Evolutionary conservation across 1,284 basidiomycete species (phyloP).

Genomic region (Inonotus hispidus): DNA sequence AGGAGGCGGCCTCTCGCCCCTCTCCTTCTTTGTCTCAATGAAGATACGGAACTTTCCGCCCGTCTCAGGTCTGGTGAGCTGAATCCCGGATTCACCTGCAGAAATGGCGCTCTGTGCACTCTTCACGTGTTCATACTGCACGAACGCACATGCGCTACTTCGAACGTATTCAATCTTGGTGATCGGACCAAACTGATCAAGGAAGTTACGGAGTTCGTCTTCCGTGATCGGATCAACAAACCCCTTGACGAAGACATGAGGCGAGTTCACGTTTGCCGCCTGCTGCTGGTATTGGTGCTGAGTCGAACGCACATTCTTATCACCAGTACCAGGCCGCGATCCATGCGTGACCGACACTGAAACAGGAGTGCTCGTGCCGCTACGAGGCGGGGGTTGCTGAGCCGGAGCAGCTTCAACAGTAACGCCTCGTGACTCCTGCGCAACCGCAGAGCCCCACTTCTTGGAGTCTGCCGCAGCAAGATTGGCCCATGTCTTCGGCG

Average conservation of each 20-base stretch:
- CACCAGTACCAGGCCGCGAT: slow-evolving; percentile 23
- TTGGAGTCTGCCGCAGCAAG: slow-evolving; percentile 77
- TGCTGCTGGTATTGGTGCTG: slow-evolving; percentile 40
- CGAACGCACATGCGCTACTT: slow-evolving; percentile 88
- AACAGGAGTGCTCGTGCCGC: slow-evolving; percentile 47
- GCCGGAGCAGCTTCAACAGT: slow-evolving; percentile 51
- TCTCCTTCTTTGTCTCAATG: slow-evolving; percentile 47
- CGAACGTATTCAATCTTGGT: slow-evolving; percentile 89
- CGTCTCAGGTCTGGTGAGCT: slow-evolving; percentile 45
- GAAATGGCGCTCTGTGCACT: slow-evolving; percentile 81
- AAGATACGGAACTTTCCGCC: slow-evolving; percentile 27
- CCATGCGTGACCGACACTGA: slow-evolving; percentile 27
- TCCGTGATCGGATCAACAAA: slow-evolving; percentile 73
- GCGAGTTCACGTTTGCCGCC: slow-evolving; percentile 56
- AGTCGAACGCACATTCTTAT: neutral
- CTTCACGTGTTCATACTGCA: slow-evolving; percentile 82
- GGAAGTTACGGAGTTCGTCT: slow-evolving; percentile 48
- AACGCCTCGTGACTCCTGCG: slow-evolving; percentile 65
- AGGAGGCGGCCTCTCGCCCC: slow-evolving; percentile 33
- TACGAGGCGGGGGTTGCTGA: slow-evolving; percentile 38
- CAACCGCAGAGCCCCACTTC: slow-evolving; percentile 76
- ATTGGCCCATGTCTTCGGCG: slow-evolving; percentile 84
- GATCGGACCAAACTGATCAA: slow-evolving; percentile 71
- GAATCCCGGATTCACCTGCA: slow-evolving; percentile 82
- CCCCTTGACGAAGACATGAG: slow-evolving; percentile 84